These are phyloP conservation scores for Calonectria pseudoreteaudii DNA, from an alignment of 2,329 filamentous ascomycete species.

Conservation along the genomic window DNA sequence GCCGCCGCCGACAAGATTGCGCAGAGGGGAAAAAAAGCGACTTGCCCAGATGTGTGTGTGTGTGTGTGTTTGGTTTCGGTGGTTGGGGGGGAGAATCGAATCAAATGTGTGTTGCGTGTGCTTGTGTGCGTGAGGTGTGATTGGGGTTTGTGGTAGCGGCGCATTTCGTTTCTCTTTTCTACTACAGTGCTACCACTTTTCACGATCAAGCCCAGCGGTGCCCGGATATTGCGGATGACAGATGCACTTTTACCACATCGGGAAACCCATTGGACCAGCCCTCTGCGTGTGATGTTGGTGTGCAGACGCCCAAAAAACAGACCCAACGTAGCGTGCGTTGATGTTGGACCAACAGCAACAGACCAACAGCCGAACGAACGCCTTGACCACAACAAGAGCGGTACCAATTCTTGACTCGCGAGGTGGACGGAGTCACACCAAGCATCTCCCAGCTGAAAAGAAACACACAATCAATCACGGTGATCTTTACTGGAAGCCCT, in stretches of 20 bases:
- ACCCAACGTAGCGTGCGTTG: background rate
- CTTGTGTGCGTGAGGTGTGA: background rate
- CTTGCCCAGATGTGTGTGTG: background rate
- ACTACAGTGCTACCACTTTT: background rate
- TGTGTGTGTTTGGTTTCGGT: background rate
- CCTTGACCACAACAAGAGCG: background rate
- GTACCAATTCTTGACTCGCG: background rate
- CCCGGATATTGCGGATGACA: conserved; percentile 1
- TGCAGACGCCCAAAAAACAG: background rate
- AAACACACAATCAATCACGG: background rate
- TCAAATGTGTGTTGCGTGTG: no score
- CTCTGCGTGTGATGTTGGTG: background rate
- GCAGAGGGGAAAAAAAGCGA: background rate
- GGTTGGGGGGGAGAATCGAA: background rate
- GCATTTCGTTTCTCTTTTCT: background rate
- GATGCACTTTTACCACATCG: background rate
- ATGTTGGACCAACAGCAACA: background rate
- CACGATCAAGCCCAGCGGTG: background rate
- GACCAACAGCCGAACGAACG: background rate
- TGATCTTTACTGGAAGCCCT: background rate
- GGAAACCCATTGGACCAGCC: background rate
- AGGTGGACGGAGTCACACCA: background rate
- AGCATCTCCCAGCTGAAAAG: background rate
- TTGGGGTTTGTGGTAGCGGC: background rate
- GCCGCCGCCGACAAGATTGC: background rate